These are phyloP conservation scores for Capsella rubella DNA, from an alignment of 441 rosid species.

Conservation along the genomic window DNA sequence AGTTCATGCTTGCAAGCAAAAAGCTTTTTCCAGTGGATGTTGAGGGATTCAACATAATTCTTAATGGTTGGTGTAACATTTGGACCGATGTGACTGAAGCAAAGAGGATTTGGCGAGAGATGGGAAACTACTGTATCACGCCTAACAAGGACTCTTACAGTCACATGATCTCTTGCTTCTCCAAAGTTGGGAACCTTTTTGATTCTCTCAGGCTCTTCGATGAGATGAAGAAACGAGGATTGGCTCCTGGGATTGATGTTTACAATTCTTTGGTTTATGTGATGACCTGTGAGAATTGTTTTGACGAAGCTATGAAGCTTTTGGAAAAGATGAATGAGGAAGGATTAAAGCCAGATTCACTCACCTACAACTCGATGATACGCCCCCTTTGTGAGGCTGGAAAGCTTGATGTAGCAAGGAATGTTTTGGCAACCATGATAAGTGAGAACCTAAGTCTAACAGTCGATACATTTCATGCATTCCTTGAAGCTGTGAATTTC, in stretches of 20 bases:
- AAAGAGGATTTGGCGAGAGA: constrained; percentile 87
- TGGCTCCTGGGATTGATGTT: constrained; percentile 64
- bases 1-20: constrained; percentile 80
- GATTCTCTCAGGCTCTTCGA: constrained; percentile 86
- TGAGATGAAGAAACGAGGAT: constrained; percentile 88
- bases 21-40: constrained; percentile 73
- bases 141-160: constrained; percentile 71
- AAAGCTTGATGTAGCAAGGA: constrained; percentile 67
- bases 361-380: constrained; percentile 76
- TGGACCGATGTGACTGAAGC: constrained; percentile 72
- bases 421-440: constrained; percentile 63
- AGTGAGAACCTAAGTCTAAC: constrained; percentile 61
- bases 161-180: constrained; percentile 82
- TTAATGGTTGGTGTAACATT: constrained; percentile 82
- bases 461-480: constrained; percentile 73
- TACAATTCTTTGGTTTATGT: constrained; percentile 78
- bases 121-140: constrained; percentile 67
- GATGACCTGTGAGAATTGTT: constrained; percentile 72
- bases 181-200: constrained; percentile 81
- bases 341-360: constrained; percentile 65
- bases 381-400: constrained; percentile 64
- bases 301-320: constrained; percentile 66
- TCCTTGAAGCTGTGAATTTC: constrained; percentile 56
- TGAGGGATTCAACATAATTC: constrained; percentile 73
- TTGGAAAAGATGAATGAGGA: constrained; percentile 62